phyloP scores from a whole-genome alignment of 148 eudicot species.

The Spergularia bocconei region DNA sequence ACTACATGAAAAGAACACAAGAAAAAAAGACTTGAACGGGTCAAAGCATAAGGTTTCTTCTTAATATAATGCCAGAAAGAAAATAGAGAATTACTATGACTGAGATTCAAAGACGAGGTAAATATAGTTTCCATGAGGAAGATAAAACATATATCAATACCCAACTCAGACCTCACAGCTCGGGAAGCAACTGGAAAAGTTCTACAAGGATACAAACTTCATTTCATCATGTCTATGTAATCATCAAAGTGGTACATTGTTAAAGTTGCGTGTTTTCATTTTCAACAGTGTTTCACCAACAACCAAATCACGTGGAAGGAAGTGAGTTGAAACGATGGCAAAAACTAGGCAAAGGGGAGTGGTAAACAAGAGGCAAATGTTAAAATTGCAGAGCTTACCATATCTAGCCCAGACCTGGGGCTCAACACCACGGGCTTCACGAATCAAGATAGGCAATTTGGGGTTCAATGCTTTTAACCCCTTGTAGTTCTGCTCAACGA shows the following conservation, averaged over 20 bases:
- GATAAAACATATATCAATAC: too few species aligned
- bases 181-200: background rate
- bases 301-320: background rate
- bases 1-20: background rate
- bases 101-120: background rate
- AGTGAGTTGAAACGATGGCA: background rate
- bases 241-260: background rate
- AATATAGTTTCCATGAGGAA: too few species aligned
- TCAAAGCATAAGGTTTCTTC: background rate
- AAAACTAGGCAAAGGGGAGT: background rate
- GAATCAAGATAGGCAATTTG: slow-evolving; percentile 83
- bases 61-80: too few species aligned
- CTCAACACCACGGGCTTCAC: slow-evolving; percentile 73
- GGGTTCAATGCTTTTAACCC: slow-evolving; percentile 84
- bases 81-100: background rate
- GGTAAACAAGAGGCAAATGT: background rate
- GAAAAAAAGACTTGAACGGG: background rate
- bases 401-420: slow-evolving; percentile 99
- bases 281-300: background rate
- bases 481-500: slow-evolving; percentile 85
- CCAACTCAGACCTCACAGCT: background rate
- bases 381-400: slow-evolving; percentile 35
- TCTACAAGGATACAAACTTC: background rate
- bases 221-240: background rate
- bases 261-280: background rate